Evolutionary conservation across 306 rosid genomes (phyloP).

Genomic region (Cercis canadensis): DNA sequence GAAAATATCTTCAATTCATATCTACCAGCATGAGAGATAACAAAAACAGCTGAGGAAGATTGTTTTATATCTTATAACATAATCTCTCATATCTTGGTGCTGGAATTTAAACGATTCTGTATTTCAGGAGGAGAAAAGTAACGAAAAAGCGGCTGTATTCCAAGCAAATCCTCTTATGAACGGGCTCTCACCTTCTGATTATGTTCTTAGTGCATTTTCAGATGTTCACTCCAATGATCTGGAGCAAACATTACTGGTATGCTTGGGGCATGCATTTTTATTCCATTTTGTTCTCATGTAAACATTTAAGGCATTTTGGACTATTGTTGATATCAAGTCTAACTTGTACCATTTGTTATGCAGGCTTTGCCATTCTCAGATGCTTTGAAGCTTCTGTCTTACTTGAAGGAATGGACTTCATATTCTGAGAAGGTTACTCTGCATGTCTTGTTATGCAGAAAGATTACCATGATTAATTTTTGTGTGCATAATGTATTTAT

Average conservation of each 20-base stretch:
- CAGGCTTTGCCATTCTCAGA: slow-evolving; percentile 95
- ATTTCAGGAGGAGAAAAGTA: slow-evolving; percentile 73
- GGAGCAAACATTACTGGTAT: slow-evolving; percentile 89
- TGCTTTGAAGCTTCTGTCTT: slow-evolving; percentile 78
- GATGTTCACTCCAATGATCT: slow-evolving; percentile 82
- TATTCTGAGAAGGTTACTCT: slow-evolving; percentile 83
- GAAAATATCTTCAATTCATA: not conserved
- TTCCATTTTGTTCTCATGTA: slow-evolving; percentile 25
- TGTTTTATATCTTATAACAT: not conserved
- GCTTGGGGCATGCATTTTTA: slow-evolving; percentile 29
- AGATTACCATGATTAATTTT: not conserved
- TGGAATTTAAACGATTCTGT: slow-evolving; percentile 31
- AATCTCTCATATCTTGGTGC: slow-evolving; percentile 21
- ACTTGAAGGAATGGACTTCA: slow-evolving; percentile 85
- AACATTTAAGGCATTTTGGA: slow-evolving; percentile 14
- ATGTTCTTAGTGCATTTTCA: slow-evolving; percentile 77
- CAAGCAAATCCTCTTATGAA: slow-evolving; percentile 72
- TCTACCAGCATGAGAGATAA: not conserved
- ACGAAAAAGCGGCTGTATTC: slow-evolving; percentile 50
- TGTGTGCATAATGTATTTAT: not conserved
- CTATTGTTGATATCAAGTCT: slow-evolving; percentile 26
- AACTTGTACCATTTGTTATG: slow-evolving; percentile 36
- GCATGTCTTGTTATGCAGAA: slow-evolving; percentile 10
- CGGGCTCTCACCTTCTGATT: slow-evolving; percentile 83
- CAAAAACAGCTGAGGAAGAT: not conserved